These are phyloP conservation scores for Pyracantha coccinea DNA, from an alignment of 331 rosid species.

Conservation along the genomic window DNA sequence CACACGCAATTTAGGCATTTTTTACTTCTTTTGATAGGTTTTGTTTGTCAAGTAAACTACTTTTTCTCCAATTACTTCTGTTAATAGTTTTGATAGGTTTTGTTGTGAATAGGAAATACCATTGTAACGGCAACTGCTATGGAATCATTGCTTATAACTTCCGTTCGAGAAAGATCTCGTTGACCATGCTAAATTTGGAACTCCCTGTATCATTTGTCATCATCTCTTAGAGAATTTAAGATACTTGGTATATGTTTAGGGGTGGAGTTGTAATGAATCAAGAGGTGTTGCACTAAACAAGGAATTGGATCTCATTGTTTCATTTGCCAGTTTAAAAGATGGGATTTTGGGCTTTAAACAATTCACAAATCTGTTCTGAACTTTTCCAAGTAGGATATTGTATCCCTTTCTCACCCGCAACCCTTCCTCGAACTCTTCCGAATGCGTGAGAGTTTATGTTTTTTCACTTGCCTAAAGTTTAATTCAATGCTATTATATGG, in stretches of 20 bases:
- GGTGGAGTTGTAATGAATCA: not conserved
- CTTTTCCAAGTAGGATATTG: not conserved
- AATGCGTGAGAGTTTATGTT: not conserved
- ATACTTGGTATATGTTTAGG: not conserved
- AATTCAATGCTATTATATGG: not conserved
- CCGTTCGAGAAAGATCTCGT: not conserved
- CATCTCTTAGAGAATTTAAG: not conserved
- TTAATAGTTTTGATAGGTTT: not conserved
- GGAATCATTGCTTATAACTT: not conserved
- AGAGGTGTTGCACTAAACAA: not conserved
- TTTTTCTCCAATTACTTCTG: not conserved
- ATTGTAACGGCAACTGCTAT: not conserved
- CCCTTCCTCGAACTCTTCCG: not conserved
- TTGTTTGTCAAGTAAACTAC: not conserved
- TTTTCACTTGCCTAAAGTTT: not conserved
- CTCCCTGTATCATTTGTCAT: not conserved
- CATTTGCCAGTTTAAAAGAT: not conserved
- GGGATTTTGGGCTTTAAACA: not conserved
- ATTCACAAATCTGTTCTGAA: not conserved
- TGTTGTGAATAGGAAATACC: not conserved
- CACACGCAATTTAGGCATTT: not conserved
- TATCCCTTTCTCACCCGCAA: not conserved
- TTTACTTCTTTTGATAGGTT: not conserved
- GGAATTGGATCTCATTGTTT: not conserved
- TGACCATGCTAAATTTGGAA: not conserved